A percentile compares a stretch with the other conserved stretches of the same genome.
Evolutionary conservation across 78 protist species (phyloP).

Genomic region (Paulinella micropora): DNA sequence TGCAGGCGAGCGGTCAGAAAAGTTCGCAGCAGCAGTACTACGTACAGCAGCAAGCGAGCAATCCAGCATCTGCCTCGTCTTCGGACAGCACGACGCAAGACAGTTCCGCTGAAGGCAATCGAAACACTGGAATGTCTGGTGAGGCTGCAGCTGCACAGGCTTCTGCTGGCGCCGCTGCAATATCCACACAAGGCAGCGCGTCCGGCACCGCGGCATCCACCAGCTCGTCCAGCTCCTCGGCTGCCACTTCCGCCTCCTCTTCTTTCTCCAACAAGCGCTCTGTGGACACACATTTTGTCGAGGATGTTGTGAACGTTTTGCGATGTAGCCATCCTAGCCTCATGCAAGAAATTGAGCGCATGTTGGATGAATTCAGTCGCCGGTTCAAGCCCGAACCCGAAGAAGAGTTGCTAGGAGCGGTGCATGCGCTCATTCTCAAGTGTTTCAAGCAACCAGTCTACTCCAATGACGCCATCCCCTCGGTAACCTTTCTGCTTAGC

Average conservation of each 20-base stretch:
- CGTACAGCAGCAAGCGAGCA: neutral
- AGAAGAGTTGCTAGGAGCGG: neutral
- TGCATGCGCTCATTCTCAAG: constrained; percentile 5
- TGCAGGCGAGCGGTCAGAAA: neutral
- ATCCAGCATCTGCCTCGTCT: neutral
- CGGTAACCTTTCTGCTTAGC: no score
- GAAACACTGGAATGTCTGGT: no score
- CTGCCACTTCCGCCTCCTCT: neutral
- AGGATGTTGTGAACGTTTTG: neutral
- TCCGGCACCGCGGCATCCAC: neutral
- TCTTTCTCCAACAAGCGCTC: neutral
- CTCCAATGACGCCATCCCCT: neutral
- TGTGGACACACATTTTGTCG: neutral
- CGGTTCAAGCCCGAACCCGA: constrained; percentile 6
- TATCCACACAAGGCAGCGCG: neutral
- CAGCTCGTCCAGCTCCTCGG: neutral
- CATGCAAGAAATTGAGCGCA: neutral
- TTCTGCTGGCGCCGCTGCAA: neutral
- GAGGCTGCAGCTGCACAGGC: neutral
- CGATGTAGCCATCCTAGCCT: constrained; percentile 2
- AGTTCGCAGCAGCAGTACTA: neutral
- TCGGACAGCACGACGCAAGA: neutral
- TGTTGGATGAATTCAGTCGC: constrained; percentile 6
- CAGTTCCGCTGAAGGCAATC: neutral
- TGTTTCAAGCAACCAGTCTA: neutral